Evolutionary conservation across 805 yeast species (phyloP).

Genomic region (Lipomyces sp.): DNA sequence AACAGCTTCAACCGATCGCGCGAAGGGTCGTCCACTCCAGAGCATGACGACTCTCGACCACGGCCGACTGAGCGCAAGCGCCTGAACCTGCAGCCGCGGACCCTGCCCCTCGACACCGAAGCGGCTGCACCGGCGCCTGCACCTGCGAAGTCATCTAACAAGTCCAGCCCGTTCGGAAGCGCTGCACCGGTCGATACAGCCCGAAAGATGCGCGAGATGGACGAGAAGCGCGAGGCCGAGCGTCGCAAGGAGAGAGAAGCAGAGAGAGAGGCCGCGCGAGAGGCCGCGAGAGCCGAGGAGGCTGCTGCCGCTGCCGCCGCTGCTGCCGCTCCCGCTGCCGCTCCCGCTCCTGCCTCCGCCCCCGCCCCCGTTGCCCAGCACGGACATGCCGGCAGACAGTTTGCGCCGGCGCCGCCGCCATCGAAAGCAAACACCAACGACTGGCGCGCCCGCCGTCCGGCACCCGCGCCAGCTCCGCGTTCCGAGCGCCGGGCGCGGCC

Average conservation of each 20-base stretch:
- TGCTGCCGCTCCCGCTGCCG: conserved; percentile 9
- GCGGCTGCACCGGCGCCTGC: conserved; percentile 38
- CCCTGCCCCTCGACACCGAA: conserved; percentile 25
- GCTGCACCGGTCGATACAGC: conserved; percentile 84
- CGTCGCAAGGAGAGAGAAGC: conserved; percentile 8
- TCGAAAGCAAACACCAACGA: too few relatives aligned
- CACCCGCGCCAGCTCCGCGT: background rate
- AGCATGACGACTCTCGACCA: too few relatives aligned
- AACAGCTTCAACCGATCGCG: background rate
- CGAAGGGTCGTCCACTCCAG: conserved; percentile 36
- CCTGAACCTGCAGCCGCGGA: conserved; percentile 42
- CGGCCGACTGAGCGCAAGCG: conserved; percentile 38
- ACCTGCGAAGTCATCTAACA: conserved; percentile 39
- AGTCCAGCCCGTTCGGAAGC: conserved; percentile 71
- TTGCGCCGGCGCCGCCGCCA: too few relatives aligned
- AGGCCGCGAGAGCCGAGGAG: background rate
- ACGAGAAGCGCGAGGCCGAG: conserved; percentile 37
- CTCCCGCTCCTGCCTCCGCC: background rate
- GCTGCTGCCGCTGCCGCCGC: conserved; percentile 4
- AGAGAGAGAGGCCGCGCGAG: conserved; percentile 7
- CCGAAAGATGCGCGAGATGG: conserved; percentile 61
- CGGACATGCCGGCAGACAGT: too few relatives aligned
- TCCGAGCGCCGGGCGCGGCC: conserved; percentile 6
- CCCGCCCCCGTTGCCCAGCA: background rate
- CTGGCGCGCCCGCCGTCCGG: background rate